Evolutionary conservation across 306 rosid genomes (phyloP).

Genomic region (Prunus mume): DNA sequence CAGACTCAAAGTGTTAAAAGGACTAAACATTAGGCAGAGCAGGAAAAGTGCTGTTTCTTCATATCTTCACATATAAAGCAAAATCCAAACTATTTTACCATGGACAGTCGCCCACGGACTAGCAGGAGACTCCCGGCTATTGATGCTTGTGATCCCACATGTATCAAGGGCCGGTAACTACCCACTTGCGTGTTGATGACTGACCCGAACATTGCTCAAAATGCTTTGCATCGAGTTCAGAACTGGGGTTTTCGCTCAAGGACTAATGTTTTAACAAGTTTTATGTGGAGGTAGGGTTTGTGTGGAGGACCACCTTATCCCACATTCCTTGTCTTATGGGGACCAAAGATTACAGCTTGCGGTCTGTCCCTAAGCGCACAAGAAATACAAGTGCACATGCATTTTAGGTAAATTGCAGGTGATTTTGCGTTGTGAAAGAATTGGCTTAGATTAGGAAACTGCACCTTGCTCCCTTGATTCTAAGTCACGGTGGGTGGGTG

Average conservation of each 20-base stretch:
- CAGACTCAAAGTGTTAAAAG: not conserved
- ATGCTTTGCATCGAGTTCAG: not conserved
- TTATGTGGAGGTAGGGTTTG: slow-evolving; percentile 9
- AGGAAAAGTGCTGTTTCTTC: not conserved
- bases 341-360: slow-evolving; percentile 9
- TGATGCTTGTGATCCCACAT: too few species aligned
- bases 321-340: slow-evolving; percentile 9
- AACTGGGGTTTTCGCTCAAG: too few species aligned
- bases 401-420: not conserved
- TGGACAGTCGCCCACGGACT: too few species aligned
- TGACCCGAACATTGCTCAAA: not conserved
- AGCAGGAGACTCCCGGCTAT: too few species aligned
- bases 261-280: not conserved
- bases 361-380: not conserved
- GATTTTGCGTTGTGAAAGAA: not conserved
- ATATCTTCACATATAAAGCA: not conserved
- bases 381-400: not conserved
- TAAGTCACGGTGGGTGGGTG: not conserved
- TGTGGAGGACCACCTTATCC: slow-evolving; percentile 29
- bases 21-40: not conserved
- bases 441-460: not conserved
- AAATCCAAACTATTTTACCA: not conserved
- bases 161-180: not conserved
- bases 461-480: not conserved
- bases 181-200: not conserved